Percentiles rank a stretch among this genome's conserved stretches.
Conservation (phyloP, 257 asterid genomes). For the Linderniella brevidens region DNA sequence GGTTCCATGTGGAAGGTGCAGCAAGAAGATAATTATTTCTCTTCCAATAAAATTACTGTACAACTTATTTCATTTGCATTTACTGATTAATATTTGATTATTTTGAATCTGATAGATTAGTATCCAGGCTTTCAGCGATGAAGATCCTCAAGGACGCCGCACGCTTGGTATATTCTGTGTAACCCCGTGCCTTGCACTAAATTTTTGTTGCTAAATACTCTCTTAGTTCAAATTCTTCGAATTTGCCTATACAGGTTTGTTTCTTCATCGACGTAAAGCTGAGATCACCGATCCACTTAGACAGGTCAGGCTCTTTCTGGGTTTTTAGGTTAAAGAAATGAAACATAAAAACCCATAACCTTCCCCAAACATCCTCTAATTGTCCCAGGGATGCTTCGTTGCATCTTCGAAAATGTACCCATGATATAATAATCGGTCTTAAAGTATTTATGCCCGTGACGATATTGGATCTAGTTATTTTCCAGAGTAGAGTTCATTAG, state of each 20-base stretch:
- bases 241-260: conserved; percentile 53
- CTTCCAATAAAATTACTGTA: not conserved
- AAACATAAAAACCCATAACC: too few relatives aligned
- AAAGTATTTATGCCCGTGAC: too few relatives aligned
- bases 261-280: conserved; percentile 94
- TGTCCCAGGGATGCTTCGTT: too few relatives aligned
- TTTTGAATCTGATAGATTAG: conserved; percentile 44
- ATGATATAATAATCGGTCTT: too few relatives aligned
- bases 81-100: conserved; percentile 8
- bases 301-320: conserved; percentile 41
- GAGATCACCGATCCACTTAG: conserved; percentile 60
- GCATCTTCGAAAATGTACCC: too few relatives aligned
- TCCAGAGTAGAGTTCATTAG: too few relatives aligned
- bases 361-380: too few relatives aligned
- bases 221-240: conserved; percentile 6
- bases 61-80: conserved; percentile 6
- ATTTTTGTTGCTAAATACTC: not conserved
- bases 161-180: conserved; percentile 55
- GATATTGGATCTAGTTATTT: too few relatives aligned
- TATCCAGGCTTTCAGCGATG: conserved; percentile 92
- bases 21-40: conserved; percentile 5
- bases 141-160: conserved; percentile 95
- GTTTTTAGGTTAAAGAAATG: too few relatives aligned
- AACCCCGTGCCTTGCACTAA: not conserved
- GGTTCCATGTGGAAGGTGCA: conserved; percentile 96